Conservation (phyloP, 257 asterid species). For the Striga asiatica region DNA sequence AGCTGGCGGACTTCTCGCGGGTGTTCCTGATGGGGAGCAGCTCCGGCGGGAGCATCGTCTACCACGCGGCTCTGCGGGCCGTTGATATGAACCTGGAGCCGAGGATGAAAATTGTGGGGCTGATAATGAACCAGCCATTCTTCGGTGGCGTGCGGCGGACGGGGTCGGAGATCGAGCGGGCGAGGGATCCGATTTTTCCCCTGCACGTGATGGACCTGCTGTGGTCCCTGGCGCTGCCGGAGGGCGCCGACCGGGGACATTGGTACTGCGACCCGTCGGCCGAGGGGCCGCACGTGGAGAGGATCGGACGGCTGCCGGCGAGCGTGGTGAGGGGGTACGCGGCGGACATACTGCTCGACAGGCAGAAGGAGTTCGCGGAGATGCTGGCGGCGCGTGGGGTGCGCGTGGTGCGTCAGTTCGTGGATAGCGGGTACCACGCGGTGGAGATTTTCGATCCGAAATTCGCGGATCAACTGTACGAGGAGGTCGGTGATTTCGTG, state of each 20-base stretch:
- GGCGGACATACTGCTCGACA: constrained; percentile 52
- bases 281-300: constrained; percentile 17
- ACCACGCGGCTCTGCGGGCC: constrained; percentile 29
- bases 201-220: constrained; percentile 35
- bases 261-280: constrained; percentile 33
- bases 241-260: constrained; percentile 42
- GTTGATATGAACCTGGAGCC: constrained; percentile 31
- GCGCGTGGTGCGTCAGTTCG: constrained; percentile 34
- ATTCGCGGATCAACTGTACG: constrained; percentile 29
- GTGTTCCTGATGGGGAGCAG: constrained; percentile 60
- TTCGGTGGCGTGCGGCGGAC: constrained; percentile 49
- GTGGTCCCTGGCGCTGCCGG: constrained; percentile 66
- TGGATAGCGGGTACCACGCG: constrained; percentile 47
- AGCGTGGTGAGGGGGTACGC: constrained; percentile 43
- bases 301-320: constrained; percentile 38
- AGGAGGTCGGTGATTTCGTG: constrained; percentile 32
- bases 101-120: constrained; percentile 40
- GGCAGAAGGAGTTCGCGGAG: constrained; percentile 51
- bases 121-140: constrained; percentile 48
- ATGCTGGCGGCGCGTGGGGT: constrained; percentile 46
- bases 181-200: constrained; percentile 29
- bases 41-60: constrained; percentile 51
- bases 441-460: constrained; percentile 47
- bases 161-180: constrained; percentile 30
- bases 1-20: constrained; percentile 39